Evolutionary conservation across 2,329 filamentous ascomycete species (phyloP).

Genomic region (Chaetomium sp.): DNA sequence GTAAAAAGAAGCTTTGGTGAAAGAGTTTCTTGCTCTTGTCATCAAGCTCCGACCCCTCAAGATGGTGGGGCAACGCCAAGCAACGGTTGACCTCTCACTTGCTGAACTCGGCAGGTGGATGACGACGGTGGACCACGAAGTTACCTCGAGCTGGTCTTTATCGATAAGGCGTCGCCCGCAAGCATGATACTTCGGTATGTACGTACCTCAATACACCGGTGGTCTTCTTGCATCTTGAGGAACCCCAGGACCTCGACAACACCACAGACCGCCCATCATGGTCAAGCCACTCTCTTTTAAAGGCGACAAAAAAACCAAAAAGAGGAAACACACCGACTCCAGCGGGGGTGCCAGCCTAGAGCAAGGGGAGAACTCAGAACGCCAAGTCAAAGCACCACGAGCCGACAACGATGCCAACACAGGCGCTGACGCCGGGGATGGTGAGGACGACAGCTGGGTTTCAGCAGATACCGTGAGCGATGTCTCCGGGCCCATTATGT

Average conservation of each 20-base stretch:
- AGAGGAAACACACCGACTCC: slow-evolving; percentile 67
- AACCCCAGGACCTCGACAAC: not conserved
- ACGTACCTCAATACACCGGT: too few relatives aligned
- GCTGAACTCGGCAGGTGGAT: slow-evolving; percentile 14
- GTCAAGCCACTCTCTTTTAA: slow-evolving; percentile 92
- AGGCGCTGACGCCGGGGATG: slow-evolving; percentile 34
- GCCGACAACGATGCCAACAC: slow-evolving; percentile 23
- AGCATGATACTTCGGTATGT: too few relatives aligned
- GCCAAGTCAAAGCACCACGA: slow-evolving; percentile 31
- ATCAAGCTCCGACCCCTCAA: slow-evolving; percentile 9
- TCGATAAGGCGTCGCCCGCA: slow-evolving; percentile 12
- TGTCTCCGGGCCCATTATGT: slow-evolving; percentile 72
- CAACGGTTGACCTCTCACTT: slow-evolving; percentile 8
- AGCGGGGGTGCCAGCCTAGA: slow-evolving; percentile 44
- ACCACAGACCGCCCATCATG: slow-evolving; percentile 42
- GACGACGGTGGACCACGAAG: slow-evolving; percentile 1
- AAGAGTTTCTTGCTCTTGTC: not conserved
- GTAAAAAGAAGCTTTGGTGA: not conserved
- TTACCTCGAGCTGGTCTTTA: slow-evolving; percentile 5
- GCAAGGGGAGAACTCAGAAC: slow-evolving; percentile 29
- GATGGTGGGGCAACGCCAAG: slow-evolving; percentile 15
- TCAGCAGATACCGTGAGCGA: slow-evolving; percentile 69
- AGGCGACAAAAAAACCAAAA: slow-evolving; percentile 92
- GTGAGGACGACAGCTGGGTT: slow-evolving; percentile 84
- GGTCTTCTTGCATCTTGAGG: too few relatives aligned